These are phyloP conservation scores for Gonapodya prolifera DNA, from an alignment of 192 early-diverging fungal species.

Conservation along the genomic window DNA sequence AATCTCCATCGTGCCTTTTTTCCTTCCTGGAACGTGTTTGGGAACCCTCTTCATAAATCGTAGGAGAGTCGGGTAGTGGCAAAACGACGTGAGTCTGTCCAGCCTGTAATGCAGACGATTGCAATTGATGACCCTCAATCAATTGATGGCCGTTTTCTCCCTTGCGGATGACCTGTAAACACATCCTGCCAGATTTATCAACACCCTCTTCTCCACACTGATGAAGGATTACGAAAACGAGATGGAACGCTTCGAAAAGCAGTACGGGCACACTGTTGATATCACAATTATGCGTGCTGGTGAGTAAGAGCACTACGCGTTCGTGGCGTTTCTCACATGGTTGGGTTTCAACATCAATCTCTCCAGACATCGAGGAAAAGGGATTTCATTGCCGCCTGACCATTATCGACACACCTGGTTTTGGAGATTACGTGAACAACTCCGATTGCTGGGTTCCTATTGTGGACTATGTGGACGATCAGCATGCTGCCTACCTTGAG, in stretches of 20 bases:
- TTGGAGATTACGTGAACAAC: slow-evolving; percentile 85
- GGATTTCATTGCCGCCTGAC: slow-evolving; percentile 93
- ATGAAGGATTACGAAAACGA: slow-evolving; percentile 82
- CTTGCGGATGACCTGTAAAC: neutral
- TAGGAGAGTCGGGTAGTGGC: slow-evolving; percentile 92
- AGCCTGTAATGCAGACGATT: neutral
- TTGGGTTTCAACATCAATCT: neutral
- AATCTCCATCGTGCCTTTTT: neutral
- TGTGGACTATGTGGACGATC: slow-evolving; percentile 96
- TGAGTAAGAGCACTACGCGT: slow-evolving; percentile 14
- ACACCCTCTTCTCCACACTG: slow-evolving; percentile 92
- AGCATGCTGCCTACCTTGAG: slow-evolving; percentile 88
- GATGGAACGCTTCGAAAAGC: slow-evolving; percentile 73
- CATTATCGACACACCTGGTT: slow-evolving; percentile 83
- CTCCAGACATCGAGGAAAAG: slow-evolving; percentile 83
- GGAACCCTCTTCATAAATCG: neutral
- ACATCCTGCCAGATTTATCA: slow-evolving; percentile 52
- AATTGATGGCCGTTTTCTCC: neutral
- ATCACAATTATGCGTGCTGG: slow-evolving; percentile 97
- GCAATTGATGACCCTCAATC: neutral
- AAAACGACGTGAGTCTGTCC: slow-evolving; percentile 60
- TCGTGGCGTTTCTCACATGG: neutral
- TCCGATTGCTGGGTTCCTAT: slow-evolving; percentile 96
- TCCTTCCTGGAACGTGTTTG: slow-evolving; percentile 6
- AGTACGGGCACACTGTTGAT: slow-evolving; percentile 89